Evolutionary conservation across 2,329 filamentous ascomycete species (phyloP).

Genomic region (Phialemoniopsis sp.): DNA sequence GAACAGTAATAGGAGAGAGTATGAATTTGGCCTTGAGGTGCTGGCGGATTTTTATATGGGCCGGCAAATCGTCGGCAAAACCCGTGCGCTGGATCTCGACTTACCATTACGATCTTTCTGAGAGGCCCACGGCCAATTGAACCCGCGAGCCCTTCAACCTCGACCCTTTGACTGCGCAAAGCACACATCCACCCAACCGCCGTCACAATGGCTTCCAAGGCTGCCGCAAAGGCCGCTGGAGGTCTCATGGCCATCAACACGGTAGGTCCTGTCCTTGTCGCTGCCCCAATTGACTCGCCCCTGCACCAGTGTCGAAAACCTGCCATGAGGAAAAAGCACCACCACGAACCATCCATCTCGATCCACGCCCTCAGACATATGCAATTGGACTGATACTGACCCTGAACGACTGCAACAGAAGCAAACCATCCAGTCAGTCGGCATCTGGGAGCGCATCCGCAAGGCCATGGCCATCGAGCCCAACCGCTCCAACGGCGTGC

Average conservation of each 20-base stretch:
- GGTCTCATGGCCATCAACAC: conserved; percentile 53
- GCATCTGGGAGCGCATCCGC: conserved; percentile 83
- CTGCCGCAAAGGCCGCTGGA: conserved; percentile 49
- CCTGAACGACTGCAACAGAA: too few species aligned
- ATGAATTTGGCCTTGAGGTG: too few species aligned
- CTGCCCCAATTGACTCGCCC: conserved; percentile 7
- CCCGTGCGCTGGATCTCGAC: background rate
- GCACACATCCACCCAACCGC: conserved; percentile 13
- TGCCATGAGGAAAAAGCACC: too few species aligned
- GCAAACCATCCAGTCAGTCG: conserved; percentile 88
- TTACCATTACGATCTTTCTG: too few species aligned
- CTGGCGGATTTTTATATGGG: conserved; percentile 1
- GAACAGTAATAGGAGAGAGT: too few species aligned
- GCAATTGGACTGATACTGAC: background rate
- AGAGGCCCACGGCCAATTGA: too few species aligned
- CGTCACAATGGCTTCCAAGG: conserved; percentile 58
- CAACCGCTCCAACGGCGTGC: conserved; percentile 85
- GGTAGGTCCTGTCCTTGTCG: conserved; percentile 36
- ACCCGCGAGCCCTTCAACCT: conserved; percentile 6
- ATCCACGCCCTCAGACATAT: background rate
- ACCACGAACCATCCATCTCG: background rate
- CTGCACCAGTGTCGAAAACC: too few species aligned
- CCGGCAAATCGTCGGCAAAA: conserved; percentile 5
- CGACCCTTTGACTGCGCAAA: conserved; percentile 3
- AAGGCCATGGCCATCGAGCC: conserved; percentile 76